Conservation (phyloP, 164 flowering plant genomes). For the Vitis vinifera region DNA sequence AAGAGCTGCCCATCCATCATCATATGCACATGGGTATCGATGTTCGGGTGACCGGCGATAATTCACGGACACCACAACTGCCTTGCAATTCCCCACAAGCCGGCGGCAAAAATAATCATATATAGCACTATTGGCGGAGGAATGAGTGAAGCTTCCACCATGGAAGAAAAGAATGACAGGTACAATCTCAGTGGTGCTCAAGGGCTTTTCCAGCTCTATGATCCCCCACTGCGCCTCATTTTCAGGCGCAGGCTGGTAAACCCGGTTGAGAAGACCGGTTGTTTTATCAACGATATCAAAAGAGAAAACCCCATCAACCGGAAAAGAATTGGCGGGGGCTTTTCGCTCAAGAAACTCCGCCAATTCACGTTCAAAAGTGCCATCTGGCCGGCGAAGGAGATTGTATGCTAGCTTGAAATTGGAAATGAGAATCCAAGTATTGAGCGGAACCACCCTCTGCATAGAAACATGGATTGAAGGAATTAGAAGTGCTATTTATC, state of each 20-base stretch:
- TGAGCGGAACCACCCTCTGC: conserved; percentile 67
- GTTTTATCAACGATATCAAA: conserved; percentile 56
- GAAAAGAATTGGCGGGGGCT: conserved; percentile 51
- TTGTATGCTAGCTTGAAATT: conserved; percentile 75
- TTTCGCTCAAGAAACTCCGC: conserved; percentile 73
- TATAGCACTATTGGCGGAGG: conserved; percentile 74
- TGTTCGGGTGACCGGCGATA: conserved; percentile 70
- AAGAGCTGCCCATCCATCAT: conserved; percentile 73
- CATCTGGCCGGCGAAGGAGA: conserved; percentile 66
- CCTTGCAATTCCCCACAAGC: conserved; percentile 44
- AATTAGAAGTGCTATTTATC: neutral
- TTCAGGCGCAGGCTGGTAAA: conserved; percentile 38
- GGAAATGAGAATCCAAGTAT: conserved; percentile 77
- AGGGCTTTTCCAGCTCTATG: conserved; percentile 53
- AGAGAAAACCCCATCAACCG: conserved; percentile 66
- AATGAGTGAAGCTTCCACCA: conserved; percentile 80
- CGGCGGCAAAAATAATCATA: conserved; percentile 75
- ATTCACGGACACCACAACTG: conserved; percentile 67
- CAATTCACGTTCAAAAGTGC: conserved; percentile 62
- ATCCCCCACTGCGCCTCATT: conserved; percentile 39
- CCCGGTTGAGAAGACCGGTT: conserved; percentile 53
- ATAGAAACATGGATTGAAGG: conserved; percentile 1
- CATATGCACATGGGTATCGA: conserved; percentile 64
- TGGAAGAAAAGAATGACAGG: conserved; percentile 72
- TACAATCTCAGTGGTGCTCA: conserved; percentile 49